Evolutionary conservation across 805 yeast genomes (phyloP).

Genomic region (Ogataea zsoltii): DNA sequence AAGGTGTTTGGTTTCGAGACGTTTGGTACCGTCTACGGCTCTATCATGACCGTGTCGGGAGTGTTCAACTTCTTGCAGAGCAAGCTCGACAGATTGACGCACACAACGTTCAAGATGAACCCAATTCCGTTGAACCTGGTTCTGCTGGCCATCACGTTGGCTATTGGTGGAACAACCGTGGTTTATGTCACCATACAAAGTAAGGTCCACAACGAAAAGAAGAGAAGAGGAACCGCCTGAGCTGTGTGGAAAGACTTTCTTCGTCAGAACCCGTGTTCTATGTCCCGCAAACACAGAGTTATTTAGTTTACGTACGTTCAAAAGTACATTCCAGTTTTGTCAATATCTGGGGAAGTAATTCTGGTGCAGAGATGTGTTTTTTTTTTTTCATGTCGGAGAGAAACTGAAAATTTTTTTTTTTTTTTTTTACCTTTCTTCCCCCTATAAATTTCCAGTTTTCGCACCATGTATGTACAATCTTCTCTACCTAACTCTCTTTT

Average conservation of each 20-base stretch:
- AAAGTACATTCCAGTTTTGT: too few species aligned
- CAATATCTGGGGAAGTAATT: too few species aligned
- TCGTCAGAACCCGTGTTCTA: too few species aligned
- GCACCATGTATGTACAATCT: background rate
- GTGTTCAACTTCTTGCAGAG: conserved; percentile 50
- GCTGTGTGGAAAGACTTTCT: too few species aligned
- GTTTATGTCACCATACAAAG: conserved; percentile 39
- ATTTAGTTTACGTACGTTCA: too few species aligned
- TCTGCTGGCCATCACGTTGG: conserved; percentile 40
- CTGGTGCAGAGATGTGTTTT: too few species aligned
- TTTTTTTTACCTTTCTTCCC: too few species aligned
- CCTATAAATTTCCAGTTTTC: background rate
- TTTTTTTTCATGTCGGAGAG: too few species aligned
- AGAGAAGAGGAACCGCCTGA: background rate
- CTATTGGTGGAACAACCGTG: conserved; percentile 46
- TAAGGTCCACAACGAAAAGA: conserved; percentile 21
- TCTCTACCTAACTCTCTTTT: too few species aligned
- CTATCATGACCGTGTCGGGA: conserved; percentile 55
- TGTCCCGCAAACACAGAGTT: too few species aligned
- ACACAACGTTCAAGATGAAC: conserved; percentile 52
- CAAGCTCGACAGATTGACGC: conserved; percentile 49
- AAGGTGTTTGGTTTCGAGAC: conserved; percentile 65
- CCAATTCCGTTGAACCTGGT: conserved; percentile 51
- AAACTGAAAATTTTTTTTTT: too few species aligned
- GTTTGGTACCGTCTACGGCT: conserved; percentile 60